Evolutionary conservation across 23 red algal genomes (phyloP).

Genomic region (Agarophyton chilense): DNA sequence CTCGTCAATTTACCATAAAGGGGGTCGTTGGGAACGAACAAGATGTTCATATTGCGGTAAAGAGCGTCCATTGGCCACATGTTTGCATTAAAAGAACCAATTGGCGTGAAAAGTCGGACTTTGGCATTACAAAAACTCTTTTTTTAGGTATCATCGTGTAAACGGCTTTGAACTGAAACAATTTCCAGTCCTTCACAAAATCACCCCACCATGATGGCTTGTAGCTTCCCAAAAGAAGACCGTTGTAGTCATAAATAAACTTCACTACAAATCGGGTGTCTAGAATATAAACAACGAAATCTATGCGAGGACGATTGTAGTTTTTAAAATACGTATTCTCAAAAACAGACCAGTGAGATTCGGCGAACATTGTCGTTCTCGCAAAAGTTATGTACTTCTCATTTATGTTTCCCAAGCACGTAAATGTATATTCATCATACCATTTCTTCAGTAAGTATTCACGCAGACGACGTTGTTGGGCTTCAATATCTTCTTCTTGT

Average conservation of each 20-base stretch:
- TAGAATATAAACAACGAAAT: neutral
- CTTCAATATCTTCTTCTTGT: neutral
- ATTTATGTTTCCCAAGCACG: neutral
- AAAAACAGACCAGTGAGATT: neutral
- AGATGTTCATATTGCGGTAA: too few species aligned
- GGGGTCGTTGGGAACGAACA: too few species aligned
- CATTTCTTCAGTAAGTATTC: neutral
- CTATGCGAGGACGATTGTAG: neutral
- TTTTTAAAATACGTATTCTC: neutral
- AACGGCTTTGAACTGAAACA: too few species aligned
- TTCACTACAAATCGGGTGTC: neutral
- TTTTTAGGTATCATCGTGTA: too few species aligned
- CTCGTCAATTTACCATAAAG: too few species aligned
- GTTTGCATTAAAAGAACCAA: too few species aligned
- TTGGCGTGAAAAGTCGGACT: too few species aligned
- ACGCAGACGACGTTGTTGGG: neutral
- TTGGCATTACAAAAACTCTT: too few species aligned
- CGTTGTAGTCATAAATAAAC: neutral
- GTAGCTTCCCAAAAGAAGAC: neutral
- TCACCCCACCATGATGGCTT: neutral
- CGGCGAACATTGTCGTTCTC: neutral
- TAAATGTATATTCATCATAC: constrained; percentile 13
- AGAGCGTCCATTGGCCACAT: too few species aligned
- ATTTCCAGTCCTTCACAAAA: constrained; percentile 1
- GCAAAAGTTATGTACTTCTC: neutral